Percentiles rank a stretch among this genome's conserved stretches.
Conservation (phyloP, 768 basidiomycete species). For the Asterophora lycoperdoides region DNA sequence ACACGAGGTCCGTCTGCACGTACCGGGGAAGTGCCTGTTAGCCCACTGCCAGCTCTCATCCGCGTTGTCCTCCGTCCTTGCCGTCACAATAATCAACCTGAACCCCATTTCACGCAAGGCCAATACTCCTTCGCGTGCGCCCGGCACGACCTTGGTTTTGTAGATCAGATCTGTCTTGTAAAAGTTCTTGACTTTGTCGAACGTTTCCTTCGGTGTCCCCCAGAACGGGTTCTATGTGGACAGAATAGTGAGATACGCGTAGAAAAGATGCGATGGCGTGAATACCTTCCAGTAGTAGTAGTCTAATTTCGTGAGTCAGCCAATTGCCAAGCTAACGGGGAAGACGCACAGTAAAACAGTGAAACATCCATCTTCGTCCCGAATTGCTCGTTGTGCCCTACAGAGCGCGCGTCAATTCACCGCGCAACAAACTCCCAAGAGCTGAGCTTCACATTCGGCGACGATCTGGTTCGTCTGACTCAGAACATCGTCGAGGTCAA, state of each 20-base stretch:
- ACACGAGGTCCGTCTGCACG: conserved; percentile 9
- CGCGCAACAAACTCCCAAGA: background rate
- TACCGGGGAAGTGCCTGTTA: conserved; percentile 59
- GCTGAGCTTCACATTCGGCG: conserved; percentile 45
- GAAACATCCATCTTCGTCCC: conserved; percentile 52
- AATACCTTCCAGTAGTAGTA: conserved; percentile 74
- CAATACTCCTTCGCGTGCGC: conserved; percentile 55
- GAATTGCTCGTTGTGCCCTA: conserved; percentile 65
- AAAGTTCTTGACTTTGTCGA: conserved; percentile 54
- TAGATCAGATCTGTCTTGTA: conserved; percentile 49
- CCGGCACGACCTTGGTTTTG: conserved; percentile 49
- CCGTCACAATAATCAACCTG: conserved; percentile 70
- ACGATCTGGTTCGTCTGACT: conserved; percentile 56
- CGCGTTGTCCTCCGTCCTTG: conserved; percentile 52
- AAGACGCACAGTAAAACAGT: conserved; percentile 56
- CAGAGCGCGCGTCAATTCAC: background rate
- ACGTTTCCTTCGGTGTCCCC: conserved; percentile 57
- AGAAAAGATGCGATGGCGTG: background rate
- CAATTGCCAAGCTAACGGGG: background rate
- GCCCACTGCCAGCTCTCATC: conserved; percentile 67
- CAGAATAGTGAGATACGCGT: background rate
- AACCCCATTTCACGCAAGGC: conserved; percentile 60
- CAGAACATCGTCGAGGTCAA: conserved; percentile 69
- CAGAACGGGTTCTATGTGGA: conserved; percentile 46
- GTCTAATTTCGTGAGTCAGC: conserved; percentile 32